Percentiles rank a stretch among this genome's conserved stretches.
phyloP scores from a whole-genome alignment of 106 monocot genomes.

The Agapanthus africanus region DNA sequence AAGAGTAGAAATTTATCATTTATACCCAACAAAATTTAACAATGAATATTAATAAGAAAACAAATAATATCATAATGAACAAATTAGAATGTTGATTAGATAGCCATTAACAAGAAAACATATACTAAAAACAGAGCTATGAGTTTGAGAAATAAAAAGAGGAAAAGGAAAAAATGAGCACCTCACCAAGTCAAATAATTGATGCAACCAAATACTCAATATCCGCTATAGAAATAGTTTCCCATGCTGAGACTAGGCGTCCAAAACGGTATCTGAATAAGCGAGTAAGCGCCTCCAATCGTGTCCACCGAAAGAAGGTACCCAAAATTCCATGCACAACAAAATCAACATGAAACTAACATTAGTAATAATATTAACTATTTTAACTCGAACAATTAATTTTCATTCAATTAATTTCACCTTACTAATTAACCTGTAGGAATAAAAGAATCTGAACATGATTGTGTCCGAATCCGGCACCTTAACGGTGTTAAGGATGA shows the following conservation, averaged over 20 bases:
- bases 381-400: too few species aligned
- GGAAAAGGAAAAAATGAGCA: neutral
- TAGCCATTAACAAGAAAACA: too few species aligned
- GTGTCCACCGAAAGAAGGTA: conserved; percentile 20
- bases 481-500: neutral
- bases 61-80: neutral
- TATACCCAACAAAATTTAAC: neutral
- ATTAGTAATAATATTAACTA: neutral
- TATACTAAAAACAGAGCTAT: too few species aligned
- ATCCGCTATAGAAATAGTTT: neutral
- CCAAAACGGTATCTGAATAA: conserved; percentile 18
- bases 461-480: neutral
- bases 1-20: too few species aligned
- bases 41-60: neutral
- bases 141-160: neutral
- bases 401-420: too few species aligned
- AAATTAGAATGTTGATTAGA: too few species aligned
- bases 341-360: neutral
- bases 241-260: neutral
- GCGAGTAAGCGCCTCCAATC: conserved; percentile 20
- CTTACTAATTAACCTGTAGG: conserved; percentile 10
- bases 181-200: conserved; percentile 18
- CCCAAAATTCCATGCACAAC: neutral
- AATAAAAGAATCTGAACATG: conserved; percentile 15
- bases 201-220: neutral